Conservation (phyloP, 2,329 filamentous ascomycete species). For the Trichophyton mentagrophytes region DNA sequence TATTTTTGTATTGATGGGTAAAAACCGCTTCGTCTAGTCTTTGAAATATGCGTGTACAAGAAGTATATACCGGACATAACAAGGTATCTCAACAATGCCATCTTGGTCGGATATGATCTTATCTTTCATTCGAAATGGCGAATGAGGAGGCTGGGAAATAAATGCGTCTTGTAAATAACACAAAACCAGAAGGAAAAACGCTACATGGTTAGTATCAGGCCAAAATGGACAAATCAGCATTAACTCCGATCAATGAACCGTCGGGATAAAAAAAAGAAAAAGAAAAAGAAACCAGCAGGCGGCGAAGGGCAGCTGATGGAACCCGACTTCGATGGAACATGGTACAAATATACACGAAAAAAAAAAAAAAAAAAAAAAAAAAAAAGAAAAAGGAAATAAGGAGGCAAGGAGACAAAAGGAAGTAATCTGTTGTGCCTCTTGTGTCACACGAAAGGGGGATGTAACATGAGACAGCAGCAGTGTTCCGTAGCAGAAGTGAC, state of each 20-base stretch:
- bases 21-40: neutral
- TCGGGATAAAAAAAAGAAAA: neutral
- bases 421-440: neutral
- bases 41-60: neutral
- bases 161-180: neutral
- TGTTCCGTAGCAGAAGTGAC: neutral
- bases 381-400: neutral
- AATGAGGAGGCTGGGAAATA: neutral
- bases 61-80: neutral
- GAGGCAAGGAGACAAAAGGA: neutral
- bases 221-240: neutral
- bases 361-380: neutral
- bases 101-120: neutral
- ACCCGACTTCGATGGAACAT: neutral
- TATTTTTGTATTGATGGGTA: no score
- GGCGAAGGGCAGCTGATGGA: neutral
- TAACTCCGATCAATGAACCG: neutral
- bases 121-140: no score
- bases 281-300: neutral
- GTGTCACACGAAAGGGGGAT: no score
- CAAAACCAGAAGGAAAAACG: neutral
- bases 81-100: neutral
- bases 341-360: neutral
- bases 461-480: no score
- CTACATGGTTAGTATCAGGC: neutral